Base-by-base conservation (phyloP, 148 eudicot species). In the Pouteria glomerata region DNA sequence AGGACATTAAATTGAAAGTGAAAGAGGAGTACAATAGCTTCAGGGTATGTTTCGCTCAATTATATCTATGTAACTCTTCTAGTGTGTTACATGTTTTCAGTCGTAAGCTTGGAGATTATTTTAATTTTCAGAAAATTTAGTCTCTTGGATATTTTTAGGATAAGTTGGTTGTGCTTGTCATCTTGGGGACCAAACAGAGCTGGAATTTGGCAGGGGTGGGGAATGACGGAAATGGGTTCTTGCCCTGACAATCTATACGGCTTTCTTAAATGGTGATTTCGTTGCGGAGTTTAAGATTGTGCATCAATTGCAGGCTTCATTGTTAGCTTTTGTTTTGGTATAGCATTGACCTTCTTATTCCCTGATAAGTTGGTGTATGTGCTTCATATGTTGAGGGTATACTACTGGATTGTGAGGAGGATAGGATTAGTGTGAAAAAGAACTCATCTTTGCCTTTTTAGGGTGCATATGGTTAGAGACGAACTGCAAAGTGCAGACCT, bases 1-100 rank as follows among this genome's bases (percentile, higher is more conserved):
- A 91, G 79, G 98, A 94, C 79, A 85, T 94, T 73, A 90, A 94
- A 74, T 70, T 94, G 82, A 94, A 94, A 85, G 97, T 94, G 74
- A 94, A 94, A 78, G 97, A 91, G 78, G 98, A 94, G 76, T 94
- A 94, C 77, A 94, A 94, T 76, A 84, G 84, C 70, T 89, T 83
- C 80, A 88, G 85, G 69, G 98, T 94, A 91, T 67, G 83, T 62
- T 76, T 76, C 31, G 68, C 45, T 64, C 1, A 6, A 8, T 63
- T 37, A 21, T 48, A 27, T 47, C 21, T 26, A 19, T 45, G 34
- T 21, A 30, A 66, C 29, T 62, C 45, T 31, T 45, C n/a, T 21
- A 23, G 63, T 39, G 34, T n/a, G 51, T 58, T 10, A 47, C 31
- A 21, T 58, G 1, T 24, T 41, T 37, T 31, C 6, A 8, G 16